These are phyloP conservation scores for Fusarium sp. DNA, from an alignment of 2,329 filamentous ascomycete species.

Conservation along the genomic window DNA sequence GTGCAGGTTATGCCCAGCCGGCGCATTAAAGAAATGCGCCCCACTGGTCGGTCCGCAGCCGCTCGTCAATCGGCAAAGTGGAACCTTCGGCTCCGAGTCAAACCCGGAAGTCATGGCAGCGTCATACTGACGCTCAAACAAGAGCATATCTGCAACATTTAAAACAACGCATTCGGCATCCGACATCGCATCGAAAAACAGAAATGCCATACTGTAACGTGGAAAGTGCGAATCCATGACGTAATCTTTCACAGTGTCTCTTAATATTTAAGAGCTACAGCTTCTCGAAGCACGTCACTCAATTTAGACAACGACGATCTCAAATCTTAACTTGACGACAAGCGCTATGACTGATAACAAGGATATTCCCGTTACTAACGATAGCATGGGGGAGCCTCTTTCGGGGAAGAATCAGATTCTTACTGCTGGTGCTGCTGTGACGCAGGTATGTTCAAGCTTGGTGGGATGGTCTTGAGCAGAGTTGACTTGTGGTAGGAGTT, in stretches of 20 bases:
- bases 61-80: conserved; percentile 12
- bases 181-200: neutral
- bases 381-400: conserved; percentile 58
- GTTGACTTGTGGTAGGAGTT: conserved; percentile 63
- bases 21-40: neutral
- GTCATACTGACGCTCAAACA: conserved; percentile 35
- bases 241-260: neutral
- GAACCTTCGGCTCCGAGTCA: conserved; percentile 13
- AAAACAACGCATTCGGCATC: neutral
- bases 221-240: conserved; percentile 21
- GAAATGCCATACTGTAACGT: neutral
- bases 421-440: conserved; percentile 68
- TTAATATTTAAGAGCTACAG: neutral
- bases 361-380: conserved; percentile 31
- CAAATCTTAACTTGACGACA: conserved; percentile 20
- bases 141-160: neutral
- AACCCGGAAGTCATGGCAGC: conserved; percentile 18
- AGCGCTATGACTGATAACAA: conserved; percentile 4
- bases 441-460: conserved; percentile 58
- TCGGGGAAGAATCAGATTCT: conserved; percentile 67
- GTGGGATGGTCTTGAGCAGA: fast-evolving
- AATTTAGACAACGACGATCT: neutral
- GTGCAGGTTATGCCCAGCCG: too few species aligned
- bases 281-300: neutral
- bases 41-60: neutral